These are phyloP conservation scores for Astragalus glycyphyllos DNA, from an alignment of 306 rosid genomes.

Conservation along the genomic window DNA sequence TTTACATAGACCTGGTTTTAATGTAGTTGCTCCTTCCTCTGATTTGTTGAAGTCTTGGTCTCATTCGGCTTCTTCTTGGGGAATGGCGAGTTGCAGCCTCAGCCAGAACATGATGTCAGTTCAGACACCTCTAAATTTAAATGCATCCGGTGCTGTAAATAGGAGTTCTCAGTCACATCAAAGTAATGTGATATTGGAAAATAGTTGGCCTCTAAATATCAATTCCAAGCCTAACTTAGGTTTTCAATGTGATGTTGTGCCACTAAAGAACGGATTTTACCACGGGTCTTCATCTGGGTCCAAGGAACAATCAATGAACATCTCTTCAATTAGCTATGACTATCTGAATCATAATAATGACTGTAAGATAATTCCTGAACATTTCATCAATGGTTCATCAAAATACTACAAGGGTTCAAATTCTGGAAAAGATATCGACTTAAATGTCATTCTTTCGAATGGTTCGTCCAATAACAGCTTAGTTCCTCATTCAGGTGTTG, in stretches of 20 bases:
- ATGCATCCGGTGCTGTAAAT: conserved; percentile 53
- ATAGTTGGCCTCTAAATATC: conserved; percentile 63
- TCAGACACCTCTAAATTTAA: conserved; percentile 60
- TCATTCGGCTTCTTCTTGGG: conserved; percentile 77
- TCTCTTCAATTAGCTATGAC: conserved; percentile 67
- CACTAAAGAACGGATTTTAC: conserved; percentile 64
- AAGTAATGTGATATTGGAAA: conserved; percentile 63
- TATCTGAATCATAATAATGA: conserved; percentile 54
- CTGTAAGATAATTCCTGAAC: conserved; percentile 54
- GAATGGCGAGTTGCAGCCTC: conserved; percentile 61
- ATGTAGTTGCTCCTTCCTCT: conserved; percentile 52
- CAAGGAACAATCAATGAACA: conserved; percentile 58
- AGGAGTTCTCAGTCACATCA: conserved; percentile 65
- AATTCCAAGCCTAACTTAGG: conserved; percentile 58
- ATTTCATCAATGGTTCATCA: conserved; percentile 45
- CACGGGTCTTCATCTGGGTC: conserved; percentile 67
- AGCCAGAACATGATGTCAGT: conserved; percentile 64
- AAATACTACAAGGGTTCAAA: conserved; percentile 55
- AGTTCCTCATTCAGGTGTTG: conserved; percentile 46
- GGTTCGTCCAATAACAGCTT: conserved; percentile 54
- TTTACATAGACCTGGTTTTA: conserved; percentile 53
- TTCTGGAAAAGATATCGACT: conserved; percentile 70
- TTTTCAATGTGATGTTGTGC: conserved; percentile 55
- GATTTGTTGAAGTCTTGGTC: conserved; percentile 68
- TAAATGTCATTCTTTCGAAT: conserved; percentile 66